Evolutionary conservation across 768 basidiomycete species (phyloP).

Genomic region (Lactifluus echinatus): DNA sequence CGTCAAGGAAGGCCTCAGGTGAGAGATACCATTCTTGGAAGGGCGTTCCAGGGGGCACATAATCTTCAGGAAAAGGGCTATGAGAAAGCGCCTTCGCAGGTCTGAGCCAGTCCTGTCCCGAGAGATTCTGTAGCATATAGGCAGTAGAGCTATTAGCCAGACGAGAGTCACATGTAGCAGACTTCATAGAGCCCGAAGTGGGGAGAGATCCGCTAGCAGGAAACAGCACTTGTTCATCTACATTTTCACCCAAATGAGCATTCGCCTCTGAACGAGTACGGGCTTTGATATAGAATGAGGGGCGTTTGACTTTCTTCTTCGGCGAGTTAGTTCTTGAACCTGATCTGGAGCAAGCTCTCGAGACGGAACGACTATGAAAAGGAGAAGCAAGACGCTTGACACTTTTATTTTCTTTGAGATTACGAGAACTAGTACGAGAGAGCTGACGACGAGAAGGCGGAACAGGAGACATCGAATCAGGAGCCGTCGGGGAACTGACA

Average conservation of each 20-base stretch:
- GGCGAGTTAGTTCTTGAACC: constrained; percentile 17
- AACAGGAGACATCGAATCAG: constrained; percentile 37
- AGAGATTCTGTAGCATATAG: constrained; percentile 15
- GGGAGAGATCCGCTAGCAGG: constrained; percentile 11
- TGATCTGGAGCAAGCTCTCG: constrained; percentile 32
- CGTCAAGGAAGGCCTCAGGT: constrained; percentile 12
- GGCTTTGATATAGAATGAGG: constrained; percentile 28
- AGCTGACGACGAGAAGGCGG: constrained; percentile 30
- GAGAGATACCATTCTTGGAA: constrained; percentile 11
- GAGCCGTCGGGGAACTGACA: constrained; percentile 20
- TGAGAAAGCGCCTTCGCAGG: constrained; percentile 25
- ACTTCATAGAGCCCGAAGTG: constrained; percentile 5
- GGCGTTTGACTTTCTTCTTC: constrained; percentile 18
- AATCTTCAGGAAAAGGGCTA: constrained; percentile 18
- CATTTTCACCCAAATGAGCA: background rate
- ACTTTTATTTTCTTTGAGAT: constrained; percentile 33
- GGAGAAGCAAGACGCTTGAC: constrained; percentile 33
- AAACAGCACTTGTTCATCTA: background rate
- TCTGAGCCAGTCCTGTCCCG: constrained; percentile 25
- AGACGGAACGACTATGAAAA: constrained; percentile 38
- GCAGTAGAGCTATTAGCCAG: background rate
- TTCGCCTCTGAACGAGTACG: constrained; percentile 33
- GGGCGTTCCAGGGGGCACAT: constrained; percentile 17
- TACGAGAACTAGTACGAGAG: constrained; percentile 34
- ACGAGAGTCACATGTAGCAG: background rate